phyloP scores from a whole-genome alignment of 345 rosid species.

The Salix brachista region DNA sequence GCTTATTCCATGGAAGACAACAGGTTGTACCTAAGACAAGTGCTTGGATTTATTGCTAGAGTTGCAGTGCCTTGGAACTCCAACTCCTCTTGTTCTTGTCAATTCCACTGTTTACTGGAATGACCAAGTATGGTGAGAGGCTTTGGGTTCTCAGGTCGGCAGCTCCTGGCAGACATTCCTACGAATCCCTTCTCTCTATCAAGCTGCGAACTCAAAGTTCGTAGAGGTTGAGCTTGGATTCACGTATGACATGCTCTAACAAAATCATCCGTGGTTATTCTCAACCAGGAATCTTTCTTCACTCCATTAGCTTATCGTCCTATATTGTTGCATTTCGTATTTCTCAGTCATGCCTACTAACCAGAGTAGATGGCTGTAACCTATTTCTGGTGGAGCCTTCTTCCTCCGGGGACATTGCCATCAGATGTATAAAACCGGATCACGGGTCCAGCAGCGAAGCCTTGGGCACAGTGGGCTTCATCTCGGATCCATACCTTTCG shows the following conservation, averaged over 20 bases:
- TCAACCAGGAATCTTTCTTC: background rate
- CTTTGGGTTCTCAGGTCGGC: background rate
- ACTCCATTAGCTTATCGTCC: background rate
- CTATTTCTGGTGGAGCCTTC: background rate
- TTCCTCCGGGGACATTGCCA: background rate
- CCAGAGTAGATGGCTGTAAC: background rate
- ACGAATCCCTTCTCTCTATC: background rate
- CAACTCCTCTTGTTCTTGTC: background rate
- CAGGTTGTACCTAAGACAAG: background rate
- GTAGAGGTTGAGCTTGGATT: background rate
- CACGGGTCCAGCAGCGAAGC: background rate
- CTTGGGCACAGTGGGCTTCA: no score
- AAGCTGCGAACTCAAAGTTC: background rate
- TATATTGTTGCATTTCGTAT: background rate
- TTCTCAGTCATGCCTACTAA: background rate
- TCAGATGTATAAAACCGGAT: background rate
- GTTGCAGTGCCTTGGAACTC: background rate
- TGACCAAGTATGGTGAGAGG: background rate
- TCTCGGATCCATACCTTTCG: no score
- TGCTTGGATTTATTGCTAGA: background rate
- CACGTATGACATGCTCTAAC: background rate
- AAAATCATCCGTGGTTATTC: background rate
- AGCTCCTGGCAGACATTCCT: background rate
- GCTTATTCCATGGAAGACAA: background rate
- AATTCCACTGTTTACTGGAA: background rate